These are phyloP conservation scores for Paspalum vaginatum DNA, from an alignment of 176 grass and related monocot genomes.

Conservation along the genomic window DNA sequence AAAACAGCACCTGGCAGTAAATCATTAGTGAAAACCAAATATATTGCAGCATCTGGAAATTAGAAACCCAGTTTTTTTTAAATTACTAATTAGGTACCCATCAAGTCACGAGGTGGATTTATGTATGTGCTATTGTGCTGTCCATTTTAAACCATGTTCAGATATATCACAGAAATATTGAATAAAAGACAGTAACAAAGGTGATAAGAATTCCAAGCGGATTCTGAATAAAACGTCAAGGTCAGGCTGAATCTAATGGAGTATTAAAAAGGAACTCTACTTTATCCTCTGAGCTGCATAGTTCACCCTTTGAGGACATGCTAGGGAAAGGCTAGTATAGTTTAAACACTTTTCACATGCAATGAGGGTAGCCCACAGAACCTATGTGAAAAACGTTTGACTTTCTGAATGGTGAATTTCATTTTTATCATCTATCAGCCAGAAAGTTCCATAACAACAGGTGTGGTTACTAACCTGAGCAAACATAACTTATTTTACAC, in stretches of 20 bases:
- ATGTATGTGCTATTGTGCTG: not conserved
- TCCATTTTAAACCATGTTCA: not conserved
- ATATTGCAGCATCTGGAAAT: conserved; percentile 45
- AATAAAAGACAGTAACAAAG: conserved; percentile 13
- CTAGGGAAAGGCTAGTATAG: not conserved
- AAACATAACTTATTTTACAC: not conserved
- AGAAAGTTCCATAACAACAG: conserved; percentile 14
- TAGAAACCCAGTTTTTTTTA: conserved; percentile 7
- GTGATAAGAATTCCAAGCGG: not conserved
- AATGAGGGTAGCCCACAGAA: not conserved
- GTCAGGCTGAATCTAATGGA: not conserved
- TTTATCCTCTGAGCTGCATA: not conserved
- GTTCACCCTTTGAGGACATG: not conserved
- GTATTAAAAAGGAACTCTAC: not conserved
- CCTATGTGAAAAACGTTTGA: not conserved
- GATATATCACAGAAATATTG: too few species aligned
- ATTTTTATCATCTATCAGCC: not conserved
- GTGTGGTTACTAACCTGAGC: not conserved
- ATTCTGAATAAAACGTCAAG: not conserved
- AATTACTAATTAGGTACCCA: not conserved
- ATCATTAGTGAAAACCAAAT: conserved; percentile 97
- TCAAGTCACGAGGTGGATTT: not conserved
- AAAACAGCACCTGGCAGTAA: conserved; percentile 96
- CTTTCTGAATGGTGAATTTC: not conserved
- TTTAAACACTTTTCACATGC: not conserved